phyloP scores from a whole-genome alignment of 768 basidiomycete species.

The Grammothele lineata region DNA sequence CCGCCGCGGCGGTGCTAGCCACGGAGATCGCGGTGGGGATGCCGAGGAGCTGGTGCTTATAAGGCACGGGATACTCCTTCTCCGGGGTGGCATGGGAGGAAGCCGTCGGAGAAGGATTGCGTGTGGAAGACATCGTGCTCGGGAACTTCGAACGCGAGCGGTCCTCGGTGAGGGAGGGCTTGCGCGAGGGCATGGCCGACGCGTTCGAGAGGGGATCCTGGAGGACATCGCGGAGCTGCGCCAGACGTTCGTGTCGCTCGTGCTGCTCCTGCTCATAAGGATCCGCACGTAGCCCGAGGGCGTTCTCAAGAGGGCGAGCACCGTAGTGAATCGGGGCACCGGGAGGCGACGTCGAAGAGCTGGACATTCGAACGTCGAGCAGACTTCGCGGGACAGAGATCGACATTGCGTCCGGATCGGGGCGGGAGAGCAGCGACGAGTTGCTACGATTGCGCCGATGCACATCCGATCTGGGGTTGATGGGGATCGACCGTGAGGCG shows the following conservation, averaged over 20 bases:
- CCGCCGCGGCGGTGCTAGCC: constrained; percentile 16
- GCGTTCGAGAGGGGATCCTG: constrained; percentile 3
- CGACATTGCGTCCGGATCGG: constrained; percentile 15
- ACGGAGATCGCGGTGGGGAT: constrained; percentile 7
- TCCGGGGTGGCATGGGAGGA: constrained; percentile 2
- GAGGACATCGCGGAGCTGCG: constrained; percentile 17
- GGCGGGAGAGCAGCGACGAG: constrained; percentile 14
- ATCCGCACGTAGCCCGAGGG: constrained; percentile 10
- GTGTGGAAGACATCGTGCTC: constrained; percentile 10
- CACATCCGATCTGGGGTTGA: constrained; percentile 9
- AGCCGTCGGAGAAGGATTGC: constrained; percentile 15
- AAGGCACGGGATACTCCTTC: constrained; percentile 2
- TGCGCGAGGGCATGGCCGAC: background rate
- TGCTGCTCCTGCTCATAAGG: constrained; percentile 9
- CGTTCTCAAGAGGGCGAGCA: constrained; percentile 12
- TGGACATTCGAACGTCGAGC: constrained; percentile 25
- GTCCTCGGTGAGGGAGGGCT: constrained; percentile 2
- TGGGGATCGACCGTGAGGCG: constrained; percentile 22
- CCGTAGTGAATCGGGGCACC: constrained; percentile 5
- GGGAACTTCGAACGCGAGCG: constrained; percentile 5
- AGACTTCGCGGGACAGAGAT: constrained; percentile 22
- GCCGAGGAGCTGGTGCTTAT: constrained; percentile 9
- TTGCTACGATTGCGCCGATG: constrained; percentile 19
- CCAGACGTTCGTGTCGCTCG: constrained; percentile 6
- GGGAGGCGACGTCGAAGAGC: constrained; percentile 23